Evolutionary conservation across 2,329 filamentous ascomycete species (phyloP).

Genomic region (Colletotrichum tanaceti): DNA sequence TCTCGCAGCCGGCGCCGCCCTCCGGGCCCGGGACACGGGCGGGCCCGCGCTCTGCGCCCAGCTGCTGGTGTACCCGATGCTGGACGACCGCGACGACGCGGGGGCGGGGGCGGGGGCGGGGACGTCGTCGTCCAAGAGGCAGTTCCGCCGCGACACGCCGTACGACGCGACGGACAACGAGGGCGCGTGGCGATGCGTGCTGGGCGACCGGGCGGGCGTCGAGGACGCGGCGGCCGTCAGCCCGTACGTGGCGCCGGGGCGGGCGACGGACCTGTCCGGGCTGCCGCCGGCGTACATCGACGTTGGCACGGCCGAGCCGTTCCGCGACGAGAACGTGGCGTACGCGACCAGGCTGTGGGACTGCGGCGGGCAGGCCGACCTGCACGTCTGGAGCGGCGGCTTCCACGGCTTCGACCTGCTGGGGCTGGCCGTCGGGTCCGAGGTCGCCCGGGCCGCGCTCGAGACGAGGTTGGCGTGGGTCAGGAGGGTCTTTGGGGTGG

Average conservation of each 20-base stretch:
- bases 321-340: slow-evolving; percentile 52
- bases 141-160: slow-evolving; percentile 44
- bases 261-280: slow-evolving; percentile 50
- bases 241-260: slow-evolving; percentile 51
- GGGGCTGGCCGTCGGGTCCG: slow-evolving; percentile 26
- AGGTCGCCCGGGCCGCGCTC: slow-evolving; percentile 24
- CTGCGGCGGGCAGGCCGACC: slow-evolving; percentile 55
- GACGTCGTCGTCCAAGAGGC: slow-evolving; percentile 47
- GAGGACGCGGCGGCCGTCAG: slow-evolving; percentile 48
- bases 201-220: slow-evolving; percentile 50
- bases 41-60: slow-evolving; percentile 51
- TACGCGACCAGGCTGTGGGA: slow-evolving; percentile 52
- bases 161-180: slow-evolving; percentile 51
- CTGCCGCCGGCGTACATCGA: slow-evolving; percentile 59
- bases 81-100: slow-evolving; percentile 57
- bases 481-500: slow-evolving; percentile 4
- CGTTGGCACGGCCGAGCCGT: slow-evolving; percentile 50
- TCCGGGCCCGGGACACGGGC: slow-evolving; percentile 52
- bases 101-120: no score
- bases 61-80: slow-evolving; percentile 60
- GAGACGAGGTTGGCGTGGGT: slow-evolving; percentile 37
- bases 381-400: slow-evolving; percentile 57
- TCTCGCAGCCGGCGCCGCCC: slow-evolving; percentile 52
- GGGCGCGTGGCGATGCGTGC: slow-evolving; percentile 55
- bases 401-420: slow-evolving; percentile 54